phyloP scores from a whole-genome alignment of 2,329 filamentous ascomycete species.

The Aspergillus spinulosporus region DNA sequence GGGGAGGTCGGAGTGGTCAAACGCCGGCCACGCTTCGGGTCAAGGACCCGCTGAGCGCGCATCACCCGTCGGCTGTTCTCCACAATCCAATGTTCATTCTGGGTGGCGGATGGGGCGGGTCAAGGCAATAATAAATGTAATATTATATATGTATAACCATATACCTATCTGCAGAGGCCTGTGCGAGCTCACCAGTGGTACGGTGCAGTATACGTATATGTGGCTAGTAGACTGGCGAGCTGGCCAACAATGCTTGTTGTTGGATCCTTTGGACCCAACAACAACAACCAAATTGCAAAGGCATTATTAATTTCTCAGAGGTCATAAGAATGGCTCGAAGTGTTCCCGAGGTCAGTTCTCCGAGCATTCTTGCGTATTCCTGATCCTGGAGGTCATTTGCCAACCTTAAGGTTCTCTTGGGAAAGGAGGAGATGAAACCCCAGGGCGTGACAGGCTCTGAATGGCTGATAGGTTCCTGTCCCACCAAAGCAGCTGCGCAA shows the following conservation, averaged over 20 bases:
- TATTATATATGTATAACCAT: neutral
- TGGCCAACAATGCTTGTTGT: neutral
- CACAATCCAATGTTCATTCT: constrained; percentile 10
- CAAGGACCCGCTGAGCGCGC: constrained; percentile 13
- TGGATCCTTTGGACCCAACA: no score
- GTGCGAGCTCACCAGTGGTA: neutral
- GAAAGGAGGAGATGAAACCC: constrained; percentile 3
- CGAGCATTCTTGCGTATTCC: no score
- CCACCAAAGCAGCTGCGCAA: constrained; percentile 3
- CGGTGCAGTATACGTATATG: neutral
- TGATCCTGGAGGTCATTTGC: no score
- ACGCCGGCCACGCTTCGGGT: neutral
- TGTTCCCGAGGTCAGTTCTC: no score
- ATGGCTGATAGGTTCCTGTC: neutral
- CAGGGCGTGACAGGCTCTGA: constrained; percentile 6
- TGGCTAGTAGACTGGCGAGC: neutral
- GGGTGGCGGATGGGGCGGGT: constrained; percentile 17
- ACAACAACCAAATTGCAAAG: no score
- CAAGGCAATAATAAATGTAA: constrained; percentile 9
- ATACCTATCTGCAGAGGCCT: neutral
- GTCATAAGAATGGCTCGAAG: no score
- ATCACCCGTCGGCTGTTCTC: constrained; percentile 15
- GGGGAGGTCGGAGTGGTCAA: neutral
- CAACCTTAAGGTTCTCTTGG: constrained; percentile 1
- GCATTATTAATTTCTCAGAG: no score